Evolutionary conservation across 1,139 yeast genomes (phyloP).

Genomic region (Taphrina sp.): DNA sequence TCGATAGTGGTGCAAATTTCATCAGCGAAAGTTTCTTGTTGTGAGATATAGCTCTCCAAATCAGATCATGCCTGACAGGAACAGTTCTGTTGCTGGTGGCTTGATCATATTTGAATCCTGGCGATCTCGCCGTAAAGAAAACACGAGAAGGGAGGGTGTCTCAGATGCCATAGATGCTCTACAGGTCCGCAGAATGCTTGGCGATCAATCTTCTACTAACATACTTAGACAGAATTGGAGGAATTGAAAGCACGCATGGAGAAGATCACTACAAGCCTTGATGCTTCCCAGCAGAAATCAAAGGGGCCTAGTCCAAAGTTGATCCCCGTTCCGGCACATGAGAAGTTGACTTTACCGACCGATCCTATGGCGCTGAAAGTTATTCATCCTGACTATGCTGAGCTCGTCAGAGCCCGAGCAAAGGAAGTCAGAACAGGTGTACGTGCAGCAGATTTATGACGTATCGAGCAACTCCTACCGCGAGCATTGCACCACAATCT

Average conservation of each 20-base stretch:
- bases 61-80: background rate
- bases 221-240: constrained; percentile 25
- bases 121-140: constrained; percentile 65
- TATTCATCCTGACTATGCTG: constrained; percentile 5
- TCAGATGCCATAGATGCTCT: constrained; percentile 30
- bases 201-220: no score
- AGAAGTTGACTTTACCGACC: no score
- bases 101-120: constrained; percentile 71
- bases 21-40: constrained; percentile 76
- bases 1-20: constrained; percentile 78
- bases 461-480: no score
- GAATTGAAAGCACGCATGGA: constrained; percentile 3
- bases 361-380: constrained; percentile 14
- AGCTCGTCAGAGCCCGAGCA: constrained; percentile 6
- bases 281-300: background rate
- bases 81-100: constrained; percentile 64
- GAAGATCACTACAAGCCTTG: background rate
- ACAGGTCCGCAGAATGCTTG: no score
- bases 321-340: no score
- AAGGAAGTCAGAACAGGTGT: constrained; percentile 13
- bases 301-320: no score
- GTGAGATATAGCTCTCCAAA: constrained; percentile 30
- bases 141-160: constrained; percentile 25
- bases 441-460: constrained; percentile 10
- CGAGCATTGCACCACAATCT: no score